Conservation (phyloP, 352 stramenopile species). For the Globisporangium echinulatum region DNA sequence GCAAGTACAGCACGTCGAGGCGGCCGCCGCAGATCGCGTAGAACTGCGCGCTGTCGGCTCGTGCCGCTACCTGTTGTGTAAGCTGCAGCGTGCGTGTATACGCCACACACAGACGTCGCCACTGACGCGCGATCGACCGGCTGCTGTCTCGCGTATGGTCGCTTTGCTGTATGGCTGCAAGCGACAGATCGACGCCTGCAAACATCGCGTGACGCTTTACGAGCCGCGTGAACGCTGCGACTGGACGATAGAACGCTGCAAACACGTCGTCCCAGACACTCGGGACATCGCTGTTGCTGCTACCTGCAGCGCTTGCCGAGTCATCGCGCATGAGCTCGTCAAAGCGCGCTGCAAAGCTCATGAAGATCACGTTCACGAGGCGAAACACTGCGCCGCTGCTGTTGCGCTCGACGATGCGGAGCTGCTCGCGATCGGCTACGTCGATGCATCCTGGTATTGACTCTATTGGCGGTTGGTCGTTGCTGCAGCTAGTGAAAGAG, state of each 20-base stretch:
- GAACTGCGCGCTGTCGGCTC: slow-evolving; percentile 1
- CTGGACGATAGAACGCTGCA: not conserved
- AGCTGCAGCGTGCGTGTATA: slow-evolving; percentile 1
- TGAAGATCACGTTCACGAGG: slow-evolving; percentile 11
- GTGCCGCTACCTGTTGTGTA: not conserved
- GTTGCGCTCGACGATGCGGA: not conserved
- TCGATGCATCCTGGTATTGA: not conserved
- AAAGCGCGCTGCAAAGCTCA: slow-evolving; percentile 5
- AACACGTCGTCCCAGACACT: slow-evolving; percentile 3
- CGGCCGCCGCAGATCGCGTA: slow-evolving; percentile 3
- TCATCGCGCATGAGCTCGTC: not conserved
- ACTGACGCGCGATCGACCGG: not conserved
- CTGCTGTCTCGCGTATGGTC: not conserved
- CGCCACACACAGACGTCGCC: not conserved
- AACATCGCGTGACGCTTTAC: slow-evolving; percentile 11
- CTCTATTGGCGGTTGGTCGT: not conserved
- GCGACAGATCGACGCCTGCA: not conserved
- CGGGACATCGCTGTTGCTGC: not conserved
- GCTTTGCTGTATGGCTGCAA: not conserved
- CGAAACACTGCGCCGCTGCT: not conserved
- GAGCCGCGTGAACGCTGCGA: slow-evolving; percentile 3
- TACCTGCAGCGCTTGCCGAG: no score
- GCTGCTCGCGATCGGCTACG: not conserved
- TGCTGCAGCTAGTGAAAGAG: no score
- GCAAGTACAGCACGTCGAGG: slow-evolving; percentile 11